Percentiles rank a stretch among this genome's conserved stretches.
Evolutionary conservation across 108 stramenopile genomes (phyloP).

Genomic region (Asterionellopsis glacialis): DNA sequence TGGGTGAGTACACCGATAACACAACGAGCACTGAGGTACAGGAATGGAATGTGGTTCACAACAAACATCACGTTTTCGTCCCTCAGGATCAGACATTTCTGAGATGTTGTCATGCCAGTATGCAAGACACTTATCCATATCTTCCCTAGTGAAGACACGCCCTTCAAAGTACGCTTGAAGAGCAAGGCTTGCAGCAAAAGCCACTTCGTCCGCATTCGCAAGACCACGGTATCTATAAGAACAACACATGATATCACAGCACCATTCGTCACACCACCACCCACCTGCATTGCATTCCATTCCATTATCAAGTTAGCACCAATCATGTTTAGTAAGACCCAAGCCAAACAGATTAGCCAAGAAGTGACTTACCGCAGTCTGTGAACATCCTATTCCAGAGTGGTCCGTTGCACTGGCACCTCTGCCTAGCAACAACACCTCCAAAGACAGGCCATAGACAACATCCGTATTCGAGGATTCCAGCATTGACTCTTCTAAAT

Average conservation of each 20-base stretch:
- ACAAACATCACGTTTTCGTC: slow-evolving; percentile 36
- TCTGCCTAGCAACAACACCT: slow-evolving; percentile 37
- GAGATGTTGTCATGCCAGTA: slow-evolving; percentile 45
- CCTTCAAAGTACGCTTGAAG: slow-evolving; percentile 59
- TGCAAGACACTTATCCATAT: slow-evolving; percentile 41
- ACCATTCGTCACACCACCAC: slow-evolving; percentile 64
- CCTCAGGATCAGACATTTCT: slow-evolving; percentile 29
- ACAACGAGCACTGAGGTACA: slow-evolving; percentile 6
- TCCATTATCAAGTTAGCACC: too few species aligned
- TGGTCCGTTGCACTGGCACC: slow-evolving; percentile 54
- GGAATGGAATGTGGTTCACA: slow-evolving; percentile 44
- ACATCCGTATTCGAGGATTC: slow-evolving; percentile 21
- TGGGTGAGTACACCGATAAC: slow-evolving; percentile 16
- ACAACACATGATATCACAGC: slow-evolving; percentile 32
- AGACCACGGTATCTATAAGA: slow-evolving; percentile 37
- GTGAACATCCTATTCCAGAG: slow-evolving; percentile 34
- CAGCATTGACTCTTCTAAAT: slow-evolving; percentile 23
- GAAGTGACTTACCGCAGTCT: slow-evolving; percentile 25
- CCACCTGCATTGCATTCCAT: slow-evolving; percentile 14
- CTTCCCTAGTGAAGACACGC: slow-evolving; percentile 28
- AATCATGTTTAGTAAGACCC: too few species aligned
- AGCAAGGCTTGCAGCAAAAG: slow-evolving; percentile 38
- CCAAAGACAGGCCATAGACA: slow-evolving; percentile 41
- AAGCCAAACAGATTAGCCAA: background rate
- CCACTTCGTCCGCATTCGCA: slow-evolving; percentile 38